These are phyloP conservation scores for Aquilaria malaccensis DNA, from an alignment of 345 rosid species.

Conservation along the genomic window DNA sequence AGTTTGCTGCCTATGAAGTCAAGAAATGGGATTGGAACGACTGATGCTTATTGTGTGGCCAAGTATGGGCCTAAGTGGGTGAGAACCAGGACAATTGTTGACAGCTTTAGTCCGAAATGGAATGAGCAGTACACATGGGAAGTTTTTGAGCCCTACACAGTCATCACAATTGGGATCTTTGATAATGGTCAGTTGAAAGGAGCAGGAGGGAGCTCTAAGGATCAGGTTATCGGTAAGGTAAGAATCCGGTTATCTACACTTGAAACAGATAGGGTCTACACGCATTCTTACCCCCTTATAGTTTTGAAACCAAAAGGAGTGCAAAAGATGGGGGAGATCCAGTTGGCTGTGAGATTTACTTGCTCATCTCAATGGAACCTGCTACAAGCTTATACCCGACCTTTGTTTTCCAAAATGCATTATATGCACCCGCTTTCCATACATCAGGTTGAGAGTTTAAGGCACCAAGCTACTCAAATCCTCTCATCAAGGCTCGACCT, in stretches of 20 bases:
- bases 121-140: slow-evolving; percentile 55
- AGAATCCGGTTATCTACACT: slow-evolving; percentile 39
- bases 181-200: slow-evolving; percentile 30
- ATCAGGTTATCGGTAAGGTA: slow-evolving; percentile 36
- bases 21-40: slow-evolving; percentile 30
- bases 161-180: slow-evolving; percentile 37
- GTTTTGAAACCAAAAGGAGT: slow-evolving; percentile 33
- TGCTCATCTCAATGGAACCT: slow-evolving; percentile 26
- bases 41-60: slow-evolving; percentile 44
- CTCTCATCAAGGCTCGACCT: slow-evolving; percentile 25
- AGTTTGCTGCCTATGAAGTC: slow-evolving; percentile 44
- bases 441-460: slow-evolving; percentile 29
- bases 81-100: slow-evolving; percentile 35
- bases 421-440: slow-evolving; percentile 29
- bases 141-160: slow-evolving; percentile 47
- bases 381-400: slow-evolving; percentile 28
- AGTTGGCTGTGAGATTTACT: slow-evolving; percentile 32
- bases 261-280: slow-evolving; percentile 27
- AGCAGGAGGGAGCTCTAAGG: slow-evolving; percentile 15
- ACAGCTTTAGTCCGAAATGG: slow-evolving; percentile 38
- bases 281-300: slow-evolving; percentile 36
- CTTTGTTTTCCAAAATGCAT: slow-evolving; percentile 37
- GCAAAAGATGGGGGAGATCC: slow-evolving; percentile 44
- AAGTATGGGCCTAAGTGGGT: slow-evolving; percentile 51
- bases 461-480: slow-evolving; percentile 34